These are phyloP conservation scores for Dactylellina haptotyla DNA, from an alignment of 2,329 filamentous ascomycete genomes.

Conservation along the genomic window DNA sequence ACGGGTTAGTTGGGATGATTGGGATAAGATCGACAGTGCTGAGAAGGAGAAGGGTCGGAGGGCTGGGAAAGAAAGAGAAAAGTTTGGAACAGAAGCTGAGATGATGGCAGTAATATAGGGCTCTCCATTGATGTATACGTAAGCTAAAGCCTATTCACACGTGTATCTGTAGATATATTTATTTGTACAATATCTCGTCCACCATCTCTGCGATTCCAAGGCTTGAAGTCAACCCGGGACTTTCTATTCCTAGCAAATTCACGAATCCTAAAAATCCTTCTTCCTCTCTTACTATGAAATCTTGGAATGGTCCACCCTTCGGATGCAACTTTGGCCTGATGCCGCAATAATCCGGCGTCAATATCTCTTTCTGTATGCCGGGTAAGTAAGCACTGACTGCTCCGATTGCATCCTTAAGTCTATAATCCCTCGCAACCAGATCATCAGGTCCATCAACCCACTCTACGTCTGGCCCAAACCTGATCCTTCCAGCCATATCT, in stretches of 20 bases:
- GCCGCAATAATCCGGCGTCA: constrained; percentile 87
- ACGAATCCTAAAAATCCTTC: constrained; percentile 83
- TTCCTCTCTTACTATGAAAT: constrained; percentile 81
- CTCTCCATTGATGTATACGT: constrained; percentile 36
- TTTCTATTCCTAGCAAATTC: constrained; percentile 78
- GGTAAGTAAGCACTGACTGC: constrained; percentile 86
- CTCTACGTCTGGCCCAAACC: constrained; percentile 94
- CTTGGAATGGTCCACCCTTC: constrained; percentile 73
- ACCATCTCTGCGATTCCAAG: constrained; percentile 55
- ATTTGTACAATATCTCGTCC: constrained; percentile 54
- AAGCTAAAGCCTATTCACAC: background rate
- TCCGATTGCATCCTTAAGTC: constrained; percentile 73
- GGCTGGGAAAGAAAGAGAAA: constrained; percentile 81
- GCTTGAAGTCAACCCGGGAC: constrained; percentile 55
- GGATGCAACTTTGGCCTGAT: constrained; percentile 83
- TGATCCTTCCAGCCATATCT: constrained; percentile 82
- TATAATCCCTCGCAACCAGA: constrained; percentile 72
- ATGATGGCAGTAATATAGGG: constrained; percentile 57
- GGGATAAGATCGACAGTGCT: constrained; percentile 82
- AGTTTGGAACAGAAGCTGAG: constrained; percentile 62
- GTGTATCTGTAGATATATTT: constrained; percentile 1
- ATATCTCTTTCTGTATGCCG: constrained; percentile 71
- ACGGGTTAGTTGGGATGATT: constrained; percentile 83
- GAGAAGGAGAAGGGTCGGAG: constrained; percentile 75
- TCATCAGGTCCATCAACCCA: constrained; percentile 81